Evolutionary conservation across 257 asterid genomes (phyloP).

Genomic region (Rehmannia glutinosa): DNA sequence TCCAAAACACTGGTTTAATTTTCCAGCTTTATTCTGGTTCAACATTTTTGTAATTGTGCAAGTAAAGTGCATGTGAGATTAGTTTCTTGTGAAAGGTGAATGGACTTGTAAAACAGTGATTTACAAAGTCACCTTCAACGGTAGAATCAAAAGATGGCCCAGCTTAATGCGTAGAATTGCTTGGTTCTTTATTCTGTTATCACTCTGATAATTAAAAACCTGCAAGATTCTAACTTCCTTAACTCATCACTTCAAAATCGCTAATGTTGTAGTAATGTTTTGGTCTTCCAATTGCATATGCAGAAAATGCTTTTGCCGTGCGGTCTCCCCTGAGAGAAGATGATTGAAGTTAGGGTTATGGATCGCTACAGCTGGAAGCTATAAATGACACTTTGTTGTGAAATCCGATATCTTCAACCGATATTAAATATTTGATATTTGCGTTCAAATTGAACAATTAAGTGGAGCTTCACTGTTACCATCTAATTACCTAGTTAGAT

Average conservation of each 20-base stretch:
- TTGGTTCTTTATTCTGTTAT: not conserved
- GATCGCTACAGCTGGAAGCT: constrained; percentile 1
- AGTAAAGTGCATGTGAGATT: not conserved
- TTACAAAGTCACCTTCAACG: not conserved
- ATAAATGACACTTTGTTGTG: not conserved
- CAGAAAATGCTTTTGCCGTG: constrained; percentile 98
- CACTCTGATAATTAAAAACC: not conserved
- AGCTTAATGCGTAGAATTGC: not conserved
- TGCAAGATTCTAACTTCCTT: not conserved
- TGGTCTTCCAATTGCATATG: constrained; percentile 10
- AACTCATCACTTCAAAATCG: not conserved
- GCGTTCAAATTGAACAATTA: not conserved
- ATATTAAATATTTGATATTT: not conserved
- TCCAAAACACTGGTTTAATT: not conserved
- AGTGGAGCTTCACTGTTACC: not conserved
- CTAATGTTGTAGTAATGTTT: not conserved
- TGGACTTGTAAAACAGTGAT: not conserved
- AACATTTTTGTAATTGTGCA: not conserved
- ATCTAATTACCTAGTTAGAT: not conserved
- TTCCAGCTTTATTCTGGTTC: not conserved
- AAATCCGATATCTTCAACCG: not conserved
- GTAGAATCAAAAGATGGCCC: not conserved
- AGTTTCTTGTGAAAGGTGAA: not conserved
- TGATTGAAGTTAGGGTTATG: constrained; percentile 30
- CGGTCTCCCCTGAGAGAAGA: constrained; percentile 95